A percentile compares a stretch with the other conserved stretches of the same genome.
phyloP scores from a whole-genome alignment of 345 rosid genomes.

The Firmiana major region DNA sequence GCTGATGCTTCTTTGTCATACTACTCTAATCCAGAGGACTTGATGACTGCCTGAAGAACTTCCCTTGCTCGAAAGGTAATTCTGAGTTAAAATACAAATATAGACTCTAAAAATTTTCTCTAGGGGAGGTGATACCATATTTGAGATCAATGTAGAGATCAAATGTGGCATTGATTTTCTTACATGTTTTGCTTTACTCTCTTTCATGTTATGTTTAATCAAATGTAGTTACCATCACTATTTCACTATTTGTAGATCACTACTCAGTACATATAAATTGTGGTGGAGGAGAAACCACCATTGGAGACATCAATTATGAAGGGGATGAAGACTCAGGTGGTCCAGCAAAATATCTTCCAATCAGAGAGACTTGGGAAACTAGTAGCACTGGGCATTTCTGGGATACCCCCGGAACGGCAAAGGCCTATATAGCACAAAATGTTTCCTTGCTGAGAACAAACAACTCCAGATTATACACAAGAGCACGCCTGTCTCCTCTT shows the following conservation, averaged over 20 bases:
- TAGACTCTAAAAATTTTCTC: not conserved
- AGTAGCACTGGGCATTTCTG: slow-evolving; percentile 55
- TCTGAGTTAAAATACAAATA: not conserved
- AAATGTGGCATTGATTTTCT: not conserved
- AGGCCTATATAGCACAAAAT: not conserved
- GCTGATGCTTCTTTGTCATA: not conserved
- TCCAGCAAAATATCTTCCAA: slow-evolving; percentile 28
- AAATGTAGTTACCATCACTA: not conserved
- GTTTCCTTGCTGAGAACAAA: slow-evolving; percentile 10
- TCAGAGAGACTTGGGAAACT: slow-evolving; percentile 38
- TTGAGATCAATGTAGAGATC: too few relatives aligned
- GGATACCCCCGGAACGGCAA: slow-evolving; percentile 27
- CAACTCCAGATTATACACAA: slow-evolving; percentile 29
- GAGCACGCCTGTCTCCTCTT: slow-evolving; percentile 50
- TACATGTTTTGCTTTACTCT: too few relatives aligned
- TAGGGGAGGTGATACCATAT: too few relatives aligned
- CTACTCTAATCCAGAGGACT: slow-evolving; percentile 5
- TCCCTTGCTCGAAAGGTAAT: slow-evolving; percentile 21
- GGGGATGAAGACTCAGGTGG: slow-evolving; percentile 38
- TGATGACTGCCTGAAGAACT: slow-evolving; percentile 4
- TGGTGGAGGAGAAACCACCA: slow-evolving; percentile 36
- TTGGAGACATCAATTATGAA: slow-evolving; percentile 25
- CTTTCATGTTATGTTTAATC: not conserved
- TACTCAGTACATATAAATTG: slow-evolving; percentile 41
- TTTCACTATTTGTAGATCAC: slow-evolving; percentile 15